Evolutionary conservation across 129 eudicot genomes (phyloP).

Genomic region (Saposhnikovia divaricata): DNA sequence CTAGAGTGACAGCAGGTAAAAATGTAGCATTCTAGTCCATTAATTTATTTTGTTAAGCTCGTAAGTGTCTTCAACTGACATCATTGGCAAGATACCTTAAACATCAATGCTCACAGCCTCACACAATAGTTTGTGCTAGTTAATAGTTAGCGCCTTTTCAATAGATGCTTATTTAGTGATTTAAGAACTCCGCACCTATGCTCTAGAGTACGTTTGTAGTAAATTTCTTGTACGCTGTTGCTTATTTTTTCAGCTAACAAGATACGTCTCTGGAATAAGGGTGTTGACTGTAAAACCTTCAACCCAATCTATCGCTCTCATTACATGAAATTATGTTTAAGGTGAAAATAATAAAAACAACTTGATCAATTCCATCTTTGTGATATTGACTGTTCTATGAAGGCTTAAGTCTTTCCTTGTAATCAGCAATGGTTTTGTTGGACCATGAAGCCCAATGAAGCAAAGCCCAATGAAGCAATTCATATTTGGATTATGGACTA

Average conservation of each 20-base stretch:
- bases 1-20: slow-evolving; percentile 78
- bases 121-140: background rate
- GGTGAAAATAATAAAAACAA: slow-evolving; percentile 23
- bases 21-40: slow-evolving; percentile 1
- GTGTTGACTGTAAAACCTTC: slow-evolving; percentile 96
- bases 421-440: slow-evolving; percentile 71
- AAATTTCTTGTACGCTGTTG: background rate
- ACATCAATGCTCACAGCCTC: background rate
- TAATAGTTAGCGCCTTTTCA: no score
- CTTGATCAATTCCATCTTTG: background rate
- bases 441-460: no score
- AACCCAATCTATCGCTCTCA: slow-evolving; percentile 71
- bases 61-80: background rate
- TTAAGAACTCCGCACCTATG: no score
- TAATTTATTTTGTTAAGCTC: background rate
- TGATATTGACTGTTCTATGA: background rate
- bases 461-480: no score
- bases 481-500: no score
- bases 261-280: slow-evolving; percentile 96
- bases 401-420: slow-evolving; percentile 14
- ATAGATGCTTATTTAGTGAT: no score
- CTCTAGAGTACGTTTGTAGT: no score
- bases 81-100: background rate
- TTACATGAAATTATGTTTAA: slow-evolving; percentile 77
- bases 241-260: slow-evolving; percentile 46